These are phyloP conservation scores for Purshia tridentata DNA, from an alignment of 306 rosid species.

Conservation along the genomic window DNA sequence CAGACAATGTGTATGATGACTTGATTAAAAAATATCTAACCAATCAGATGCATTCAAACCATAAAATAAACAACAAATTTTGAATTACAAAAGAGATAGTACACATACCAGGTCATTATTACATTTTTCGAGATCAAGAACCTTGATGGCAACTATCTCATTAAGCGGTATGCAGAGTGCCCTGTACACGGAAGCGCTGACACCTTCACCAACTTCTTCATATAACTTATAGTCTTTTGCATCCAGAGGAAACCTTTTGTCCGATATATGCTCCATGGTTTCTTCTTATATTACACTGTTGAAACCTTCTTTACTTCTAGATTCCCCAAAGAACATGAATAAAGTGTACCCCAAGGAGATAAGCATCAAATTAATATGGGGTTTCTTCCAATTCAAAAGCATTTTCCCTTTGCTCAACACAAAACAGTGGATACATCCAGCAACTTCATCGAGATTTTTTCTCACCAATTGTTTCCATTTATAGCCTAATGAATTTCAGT, in stretches of 20 bases:
- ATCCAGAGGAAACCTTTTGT: constrained; percentile 69
- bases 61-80: not conserved
- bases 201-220: constrained; percentile 99
- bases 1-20: not conserved
- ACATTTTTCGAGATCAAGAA: constrained; percentile 92
- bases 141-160: constrained; percentile 92
- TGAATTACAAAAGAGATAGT: constrained; percentile 10
- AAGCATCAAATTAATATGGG: constrained; percentile 37
- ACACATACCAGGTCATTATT: constrained; percentile 85
- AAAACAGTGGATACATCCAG: constrained; percentile 33
- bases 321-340: constrained; percentile 27
- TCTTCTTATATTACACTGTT: constrained; percentile 46
- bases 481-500: constrained; percentile 27
- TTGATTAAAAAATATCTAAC: not conserved
- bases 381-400: constrained; percentile 38
- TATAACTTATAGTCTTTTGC: constrained; percentile 83
- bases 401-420: constrained; percentile 43
- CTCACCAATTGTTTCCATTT: constrained; percentile 20
- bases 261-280: constrained; percentile 59
- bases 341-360: constrained; percentile 27
- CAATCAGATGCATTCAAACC: not conserved
- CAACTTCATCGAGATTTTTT: constrained; percentile 30
- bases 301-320: constrained; percentile 30
- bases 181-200: constrained; percentile 86
- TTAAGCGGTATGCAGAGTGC: constrained; percentile 90